Evolutionary conservation across 2,329 filamentous ascomycete species (phyloP).

Genomic region (Magnaporthiopsis rhizophila): DNA sequence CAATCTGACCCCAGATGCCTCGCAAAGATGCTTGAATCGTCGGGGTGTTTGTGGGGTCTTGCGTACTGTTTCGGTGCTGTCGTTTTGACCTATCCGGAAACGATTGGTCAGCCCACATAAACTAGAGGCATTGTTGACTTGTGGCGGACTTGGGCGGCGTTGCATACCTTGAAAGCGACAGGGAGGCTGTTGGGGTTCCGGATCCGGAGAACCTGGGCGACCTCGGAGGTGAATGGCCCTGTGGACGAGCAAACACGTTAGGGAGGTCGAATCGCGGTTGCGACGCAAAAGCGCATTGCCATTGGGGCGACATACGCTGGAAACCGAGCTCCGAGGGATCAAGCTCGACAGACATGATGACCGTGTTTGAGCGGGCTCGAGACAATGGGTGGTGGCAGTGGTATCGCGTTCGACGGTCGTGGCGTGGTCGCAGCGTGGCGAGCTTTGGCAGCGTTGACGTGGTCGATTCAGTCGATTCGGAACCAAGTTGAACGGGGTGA

Average conservation of each 20-base stretch:
- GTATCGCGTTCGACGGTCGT: neutral
- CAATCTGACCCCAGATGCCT: neutral
- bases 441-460: neutral
- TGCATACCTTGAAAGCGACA: slow-evolving; percentile 59
- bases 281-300: slow-evolving; percentile 4
- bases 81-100: slow-evolving; percentile 79
- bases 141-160: neutral
- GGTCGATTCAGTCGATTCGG: slow-evolving; percentile 1
- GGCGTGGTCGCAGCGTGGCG: neutral
- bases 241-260: slow-evolving; percentile 10
- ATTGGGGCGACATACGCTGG: slow-evolving; percentile 57
- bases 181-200: slow-evolving; percentile 55
- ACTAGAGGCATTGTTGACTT: slow-evolving; percentile 24
- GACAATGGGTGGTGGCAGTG: neutral
- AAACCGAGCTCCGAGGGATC: slow-evolving; percentile 89
- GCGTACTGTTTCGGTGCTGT: slow-evolving; percentile 97
- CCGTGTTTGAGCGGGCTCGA: neutral
- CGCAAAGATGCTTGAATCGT: slow-evolving; percentile 8
- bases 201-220: slow-evolving; percentile 56
- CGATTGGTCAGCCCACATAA: slow-evolving; percentile 19
- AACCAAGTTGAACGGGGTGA: neutral
- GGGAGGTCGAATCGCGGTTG: slow-evolving; percentile 11
- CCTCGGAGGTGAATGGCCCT: slow-evolving; percentile 62
- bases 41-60: slow-evolving; percentile 31
- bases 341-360: slow-evolving; percentile 88